These are phyloP conservation scores for Pseudomicrostroma phylloplanum DNA, from an alignment of 1,284 basidiomycete species.

Conservation along the genomic window DNA sequence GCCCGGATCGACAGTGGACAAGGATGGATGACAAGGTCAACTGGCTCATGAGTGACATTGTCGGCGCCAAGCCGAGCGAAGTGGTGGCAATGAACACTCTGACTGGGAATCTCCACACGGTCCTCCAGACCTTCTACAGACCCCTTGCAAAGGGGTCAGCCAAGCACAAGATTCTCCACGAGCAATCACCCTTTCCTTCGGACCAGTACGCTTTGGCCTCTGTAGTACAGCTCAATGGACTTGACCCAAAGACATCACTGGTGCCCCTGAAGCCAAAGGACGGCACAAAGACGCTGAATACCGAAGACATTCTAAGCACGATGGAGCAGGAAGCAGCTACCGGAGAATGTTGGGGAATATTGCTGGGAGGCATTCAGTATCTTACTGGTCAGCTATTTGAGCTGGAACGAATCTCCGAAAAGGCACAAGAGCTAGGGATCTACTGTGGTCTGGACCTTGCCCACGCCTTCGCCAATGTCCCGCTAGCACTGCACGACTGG, in stretches of 20 bases:
- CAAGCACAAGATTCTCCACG: conserved; percentile 87
- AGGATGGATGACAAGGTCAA: conserved; percentile 68
- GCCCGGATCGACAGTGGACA: conserved; percentile 67
- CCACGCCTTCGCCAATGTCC: conserved; percentile 89
- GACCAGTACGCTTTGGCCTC: conserved; percentile 95
- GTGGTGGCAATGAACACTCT: conserved; percentile 89
- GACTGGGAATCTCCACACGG: conserved; percentile 87
- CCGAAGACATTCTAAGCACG: conserved; percentile 75
- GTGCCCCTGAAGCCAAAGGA: conserved; percentile 71
- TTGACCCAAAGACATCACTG: conserved; percentile 67
- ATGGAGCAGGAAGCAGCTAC: conserved; percentile 56
- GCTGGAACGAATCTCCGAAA: conserved; percentile 72
- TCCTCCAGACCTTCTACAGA: conserved; percentile 89
- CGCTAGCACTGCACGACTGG: conserved; percentile 84
- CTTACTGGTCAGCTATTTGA: conserved; percentile 96
- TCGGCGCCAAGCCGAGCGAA: conserved; percentile 82
- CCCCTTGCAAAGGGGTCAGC: conserved; percentile 54
- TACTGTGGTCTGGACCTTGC: conserved; percentile 93
- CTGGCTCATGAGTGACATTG: conserved; percentile 70
- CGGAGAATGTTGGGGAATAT: conserved; percentile 39
- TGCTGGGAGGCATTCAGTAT: conserved; percentile 62
- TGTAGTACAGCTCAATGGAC: conserved; percentile 73
- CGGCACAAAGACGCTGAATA: conserved; percentile 79
- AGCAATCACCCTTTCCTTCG: conserved; percentile 87
- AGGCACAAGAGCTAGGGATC: conserved; percentile 64